Conservation (phyloP, 2,329 filamentous ascomycete species). For the Mycosphaerella arachidis region DNA sequence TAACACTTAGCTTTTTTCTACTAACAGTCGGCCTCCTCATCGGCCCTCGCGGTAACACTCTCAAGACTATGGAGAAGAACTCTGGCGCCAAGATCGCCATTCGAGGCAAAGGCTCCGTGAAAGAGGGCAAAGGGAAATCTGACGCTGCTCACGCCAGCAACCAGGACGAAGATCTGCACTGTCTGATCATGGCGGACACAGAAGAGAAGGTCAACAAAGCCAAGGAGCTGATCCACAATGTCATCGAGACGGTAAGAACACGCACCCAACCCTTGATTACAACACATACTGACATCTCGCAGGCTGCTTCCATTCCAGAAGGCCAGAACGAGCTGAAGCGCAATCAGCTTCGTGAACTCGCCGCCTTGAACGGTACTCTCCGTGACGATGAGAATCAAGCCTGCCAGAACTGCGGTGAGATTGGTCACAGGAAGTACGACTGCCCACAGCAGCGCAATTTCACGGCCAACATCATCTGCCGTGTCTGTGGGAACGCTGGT, state of each 20-base stretch:
- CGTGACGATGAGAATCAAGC: slow-evolving; percentile 99
- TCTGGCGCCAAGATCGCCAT: slow-evolving; percentile 98
- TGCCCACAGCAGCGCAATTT: slow-evolving; percentile 97
- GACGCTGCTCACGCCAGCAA: slow-evolving; percentile 99
- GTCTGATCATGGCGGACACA: slow-evolving; percentile 98
- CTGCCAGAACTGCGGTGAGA: slow-evolving; percentile 98
- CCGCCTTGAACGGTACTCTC: slow-evolving; percentile 95
- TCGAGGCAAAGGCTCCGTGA: slow-evolving; percentile 98
- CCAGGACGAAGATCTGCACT: slow-evolving; percentile 98
- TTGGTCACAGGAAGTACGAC: slow-evolving; percentile 97
- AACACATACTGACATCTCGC: slow-evolving; percentile 30
- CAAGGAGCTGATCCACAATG: slow-evolving; percentile 95
- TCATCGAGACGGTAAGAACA: slow-evolving; percentile 87
- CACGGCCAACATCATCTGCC: slow-evolving; percentile 98
- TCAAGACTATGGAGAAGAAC: slow-evolving; percentile 99
- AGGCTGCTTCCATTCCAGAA: slow-evolving; percentile 98
- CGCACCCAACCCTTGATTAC: not conserved
- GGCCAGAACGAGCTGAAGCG: slow-evolving; percentile 98
- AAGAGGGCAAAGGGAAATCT: slow-evolving; percentile 98
- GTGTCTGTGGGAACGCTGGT: slow-evolving; percentile 93
- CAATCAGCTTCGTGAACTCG: slow-evolving; percentile 95
- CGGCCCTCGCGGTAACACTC: slow-evolving; percentile 98
- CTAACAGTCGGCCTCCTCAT: slow-evolving; percentile 99
- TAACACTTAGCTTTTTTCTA: slow-evolving; percentile 80
- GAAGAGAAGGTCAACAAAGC: slow-evolving; percentile 99